phyloP scores from a whole-genome alignment of 2,329 filamentous ascomycete genomes.

The Verticillium albo-atrum region DNA sequence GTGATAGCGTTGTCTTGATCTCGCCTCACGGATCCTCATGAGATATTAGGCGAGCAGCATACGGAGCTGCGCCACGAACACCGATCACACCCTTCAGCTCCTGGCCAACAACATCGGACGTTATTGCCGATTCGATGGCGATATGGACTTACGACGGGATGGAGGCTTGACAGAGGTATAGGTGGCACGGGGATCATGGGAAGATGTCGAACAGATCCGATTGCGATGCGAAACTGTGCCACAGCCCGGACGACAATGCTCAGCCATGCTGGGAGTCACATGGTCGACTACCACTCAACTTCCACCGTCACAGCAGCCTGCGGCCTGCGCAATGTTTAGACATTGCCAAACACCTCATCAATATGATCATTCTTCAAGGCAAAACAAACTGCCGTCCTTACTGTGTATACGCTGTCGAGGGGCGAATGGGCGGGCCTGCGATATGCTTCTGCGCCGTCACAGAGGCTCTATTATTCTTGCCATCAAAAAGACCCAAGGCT shows the following conservation, averaged over 20 bases:
- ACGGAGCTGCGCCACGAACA: neutral
- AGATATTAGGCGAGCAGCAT: conserved; percentile 4
- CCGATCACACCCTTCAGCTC: neutral
- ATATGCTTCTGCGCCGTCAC: too few species aligned
- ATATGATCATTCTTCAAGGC: neutral
- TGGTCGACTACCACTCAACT: neutral
- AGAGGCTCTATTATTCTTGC: too few species aligned
- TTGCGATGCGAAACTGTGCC: neutral
- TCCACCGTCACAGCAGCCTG: neutral
- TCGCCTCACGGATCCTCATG: conserved; percentile 53
- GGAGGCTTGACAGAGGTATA: neutral
- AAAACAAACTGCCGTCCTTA: neutral
- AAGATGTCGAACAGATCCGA: neutral
- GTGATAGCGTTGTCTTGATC: conserved; percentile 69
- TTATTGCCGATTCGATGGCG: neutral
- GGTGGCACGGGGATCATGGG: neutral
- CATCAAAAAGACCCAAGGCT: too few species aligned
- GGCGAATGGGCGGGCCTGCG: too few species aligned
- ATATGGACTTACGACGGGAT: neutral
- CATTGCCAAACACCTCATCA: neutral
- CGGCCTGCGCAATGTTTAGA: too few species aligned
- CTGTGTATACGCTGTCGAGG: too few species aligned
- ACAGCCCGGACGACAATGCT: neutral
- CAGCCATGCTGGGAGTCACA: neutral
- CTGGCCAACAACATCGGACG: neutral